Conservation (phyloP, 768 basidiomycete genomes). For the Pleurotus ostreatus region DNA sequence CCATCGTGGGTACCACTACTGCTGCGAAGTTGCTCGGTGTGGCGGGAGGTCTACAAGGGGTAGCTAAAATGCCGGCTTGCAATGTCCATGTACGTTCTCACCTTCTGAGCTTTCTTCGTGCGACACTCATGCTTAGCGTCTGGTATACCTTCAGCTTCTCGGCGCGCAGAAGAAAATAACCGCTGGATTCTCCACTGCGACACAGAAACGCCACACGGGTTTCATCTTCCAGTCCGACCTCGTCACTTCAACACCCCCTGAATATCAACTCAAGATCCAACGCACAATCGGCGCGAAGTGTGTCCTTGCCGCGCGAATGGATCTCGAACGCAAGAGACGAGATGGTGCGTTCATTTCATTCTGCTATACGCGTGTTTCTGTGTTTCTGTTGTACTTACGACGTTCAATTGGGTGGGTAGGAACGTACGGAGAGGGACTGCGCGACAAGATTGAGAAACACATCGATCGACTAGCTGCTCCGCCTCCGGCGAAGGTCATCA, state of each 20-base stretch:
- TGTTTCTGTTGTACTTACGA: neutral
- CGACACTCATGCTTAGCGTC: neutral
- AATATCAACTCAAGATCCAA: conserved; percentile 89
- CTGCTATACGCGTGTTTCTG: neutral
- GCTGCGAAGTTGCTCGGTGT: conserved; percentile 98
- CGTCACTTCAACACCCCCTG: conserved; percentile 79
- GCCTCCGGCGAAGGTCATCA: conserved; percentile 88
- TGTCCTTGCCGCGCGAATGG: conserved; percentile 88
- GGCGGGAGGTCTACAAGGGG: conserved; percentile 85
- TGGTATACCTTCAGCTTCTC: conserved; percentile 56
- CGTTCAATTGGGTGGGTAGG: conserved; percentile 31
- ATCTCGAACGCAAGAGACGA: conserved; percentile 77
- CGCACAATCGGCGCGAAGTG: conserved; percentile 92
- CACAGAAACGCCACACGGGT: conserved; percentile 89
- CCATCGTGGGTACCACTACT: conserved; percentile 97
- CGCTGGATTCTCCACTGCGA: conserved; percentile 84
- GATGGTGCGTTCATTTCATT: conserved; percentile 56
- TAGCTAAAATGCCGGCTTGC: conserved; percentile 92
- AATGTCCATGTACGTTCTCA: conserved; percentile 79
- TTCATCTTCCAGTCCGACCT: conserved; percentile 95
- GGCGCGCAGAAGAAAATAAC: conserved; percentile 93
- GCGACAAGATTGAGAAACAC: conserved; percentile 89
- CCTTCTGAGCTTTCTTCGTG: neutral
- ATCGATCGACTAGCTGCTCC: conserved; percentile 91
- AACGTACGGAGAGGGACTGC: conserved; percentile 74